phyloP scores from a whole-genome alignment of 1,284 basidiomycete species.

The Schizopora paradoxa region DNA sequence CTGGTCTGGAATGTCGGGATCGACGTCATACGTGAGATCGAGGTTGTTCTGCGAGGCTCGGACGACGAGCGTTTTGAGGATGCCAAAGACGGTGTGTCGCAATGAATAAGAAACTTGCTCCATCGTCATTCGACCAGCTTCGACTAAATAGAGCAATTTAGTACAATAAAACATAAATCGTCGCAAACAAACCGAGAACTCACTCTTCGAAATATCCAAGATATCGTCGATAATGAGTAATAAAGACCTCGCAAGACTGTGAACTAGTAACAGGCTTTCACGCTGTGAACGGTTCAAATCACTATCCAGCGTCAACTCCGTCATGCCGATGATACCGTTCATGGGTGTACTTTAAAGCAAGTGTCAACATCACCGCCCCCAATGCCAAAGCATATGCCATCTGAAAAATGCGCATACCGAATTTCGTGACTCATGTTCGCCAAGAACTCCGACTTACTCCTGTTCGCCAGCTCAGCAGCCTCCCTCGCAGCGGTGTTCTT shows the following conservation, averaged over 20 bases:
- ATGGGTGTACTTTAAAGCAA: constrained; percentile 84
- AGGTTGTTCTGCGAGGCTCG: constrained; percentile 97
- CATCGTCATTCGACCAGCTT: constrained; percentile 99
- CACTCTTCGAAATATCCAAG: constrained; percentile 96
- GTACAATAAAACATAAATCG: constrained; percentile 8
- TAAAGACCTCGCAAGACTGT: constrained; percentile 89
- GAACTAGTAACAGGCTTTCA: constrained; percentile 94
- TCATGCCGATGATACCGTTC: constrained; percentile 99
- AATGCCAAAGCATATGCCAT: constrained; percentile 9
- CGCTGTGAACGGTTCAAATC: constrained; percentile 85
- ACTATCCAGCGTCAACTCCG: constrained; percentile 93
- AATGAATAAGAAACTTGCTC: constrained; percentile 98
- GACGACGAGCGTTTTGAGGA: constrained; percentile 97
- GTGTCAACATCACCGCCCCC: constrained; percentile 13
- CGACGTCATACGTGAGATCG: constrained; percentile 95
- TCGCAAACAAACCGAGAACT: constrained; percentile 28
- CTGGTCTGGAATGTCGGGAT: constrained; percentile 94
- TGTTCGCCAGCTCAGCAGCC: constrained; percentile 94
- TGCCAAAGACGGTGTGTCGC: constrained; percentile 93
- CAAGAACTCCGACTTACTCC: constrained; percentile 96
- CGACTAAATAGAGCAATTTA: constrained; percentile 51
- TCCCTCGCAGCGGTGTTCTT: constrained; percentile 98
- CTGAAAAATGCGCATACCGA: constrained; percentile 45
- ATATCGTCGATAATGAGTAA: constrained; percentile 98
- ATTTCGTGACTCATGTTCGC: constrained; percentile 98